Percentiles rank a stretch among this genome's conserved stretches.
Evolutionary conservation across 139 green algal species (phyloP).

Genomic region (Closterium sp.): DNA sequence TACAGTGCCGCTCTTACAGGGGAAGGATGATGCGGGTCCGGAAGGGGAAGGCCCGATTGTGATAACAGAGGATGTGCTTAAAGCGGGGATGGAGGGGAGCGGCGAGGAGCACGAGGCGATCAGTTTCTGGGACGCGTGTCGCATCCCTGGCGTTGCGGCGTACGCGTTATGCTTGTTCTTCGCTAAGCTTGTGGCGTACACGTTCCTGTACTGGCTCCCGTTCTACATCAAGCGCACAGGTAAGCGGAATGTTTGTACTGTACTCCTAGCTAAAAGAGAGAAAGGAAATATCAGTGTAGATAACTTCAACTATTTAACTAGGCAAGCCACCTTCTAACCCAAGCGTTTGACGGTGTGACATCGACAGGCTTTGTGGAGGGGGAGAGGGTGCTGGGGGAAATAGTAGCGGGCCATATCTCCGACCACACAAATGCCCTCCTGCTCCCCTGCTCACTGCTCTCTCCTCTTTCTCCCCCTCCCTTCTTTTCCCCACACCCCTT

Average conservation of each 20-base stretch:
- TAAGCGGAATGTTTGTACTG: conserved; percentile 5
- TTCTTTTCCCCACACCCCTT: background rate
- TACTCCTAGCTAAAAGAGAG: too few relatives aligned
- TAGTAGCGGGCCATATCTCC: conserved; percentile 82
- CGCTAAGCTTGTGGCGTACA: conserved; percentile 96
- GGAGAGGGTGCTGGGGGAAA: conserved; percentile 81
- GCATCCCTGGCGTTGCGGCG: conserved; percentile 83
- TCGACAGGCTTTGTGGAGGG: conserved; percentile 94
- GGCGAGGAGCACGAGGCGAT: background rate
- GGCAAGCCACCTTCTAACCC: conserved; percentile 35
- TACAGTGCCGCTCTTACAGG: background rate
- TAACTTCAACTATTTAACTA: too few relatives aligned
- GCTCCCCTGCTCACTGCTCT: too few relatives aligned
- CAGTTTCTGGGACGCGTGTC: conserved; percentile 67
- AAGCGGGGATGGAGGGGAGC: background rate
- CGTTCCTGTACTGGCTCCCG: conserved; percentile 96
- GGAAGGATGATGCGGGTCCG: background rate
- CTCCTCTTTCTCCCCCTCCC: background rate
- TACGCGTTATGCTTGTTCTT: conserved; percentile 96
- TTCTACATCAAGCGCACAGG: conserved; percentile 87
- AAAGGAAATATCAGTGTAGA: too few relatives aligned
- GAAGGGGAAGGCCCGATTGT: background rate
- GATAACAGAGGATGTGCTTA: background rate
- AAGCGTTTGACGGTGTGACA: conserved; percentile 70
- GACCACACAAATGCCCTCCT: conserved; percentile 66